phyloP scores from a whole-genome alignment of 1,284 basidiomycete species.

The Microbotryum lychnidis-dioicae region DNA sequence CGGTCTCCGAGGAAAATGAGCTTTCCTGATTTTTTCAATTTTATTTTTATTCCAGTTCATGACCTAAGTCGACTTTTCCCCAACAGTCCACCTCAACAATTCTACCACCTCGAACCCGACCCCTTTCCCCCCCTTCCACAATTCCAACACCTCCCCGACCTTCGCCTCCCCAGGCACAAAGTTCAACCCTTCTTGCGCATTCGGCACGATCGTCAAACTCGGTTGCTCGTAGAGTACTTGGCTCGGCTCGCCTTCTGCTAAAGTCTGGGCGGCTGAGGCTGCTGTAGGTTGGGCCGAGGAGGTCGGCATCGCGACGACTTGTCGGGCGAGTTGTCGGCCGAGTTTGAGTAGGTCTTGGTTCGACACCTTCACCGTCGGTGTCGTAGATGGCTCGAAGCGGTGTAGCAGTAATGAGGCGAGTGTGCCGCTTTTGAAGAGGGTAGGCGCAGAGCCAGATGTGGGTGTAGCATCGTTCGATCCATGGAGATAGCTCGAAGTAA shows the following conservation, averaged over 20 bases:
- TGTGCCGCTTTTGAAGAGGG: conserved; percentile 49
- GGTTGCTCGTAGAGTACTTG: conserved; percentile 65
- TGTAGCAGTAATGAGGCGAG: conserved; percentile 63
- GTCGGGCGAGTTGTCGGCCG: conserved; percentile 64
- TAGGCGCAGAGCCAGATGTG: conserved; percentile 42
- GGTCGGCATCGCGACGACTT: conserved; percentile 78
- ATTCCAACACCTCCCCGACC: conserved; percentile 55
- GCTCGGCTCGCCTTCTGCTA: conserved; percentile 49
- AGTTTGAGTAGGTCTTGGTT: conserved; percentile 1
- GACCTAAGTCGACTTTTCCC: conserved; percentile 21
- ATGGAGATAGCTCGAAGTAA: conserved; percentile 73
- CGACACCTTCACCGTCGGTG: conserved; percentile 41
- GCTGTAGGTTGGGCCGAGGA: conserved; percentile 46
- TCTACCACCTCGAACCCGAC: conserved; percentile 43
- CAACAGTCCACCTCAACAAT: conserved; percentile 41
- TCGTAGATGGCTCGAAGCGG: conserved; percentile 49
- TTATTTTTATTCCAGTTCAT: too few relatives aligned
- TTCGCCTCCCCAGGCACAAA: conserved; percentile 45
- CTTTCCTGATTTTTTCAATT: too few relatives aligned
- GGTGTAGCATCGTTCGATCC: conserved; percentile 42
- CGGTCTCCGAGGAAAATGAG: too few relatives aligned
- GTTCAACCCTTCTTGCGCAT: conserved; percentile 19
- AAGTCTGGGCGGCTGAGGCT: conserved; percentile 4
- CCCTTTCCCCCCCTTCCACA: conserved; percentile 59
- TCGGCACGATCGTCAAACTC: conserved; percentile 59